Evolutionary conservation across 2,329 filamentous ascomycete genomes (phyloP).

Genomic region (Aschersonia sp.): DNA sequence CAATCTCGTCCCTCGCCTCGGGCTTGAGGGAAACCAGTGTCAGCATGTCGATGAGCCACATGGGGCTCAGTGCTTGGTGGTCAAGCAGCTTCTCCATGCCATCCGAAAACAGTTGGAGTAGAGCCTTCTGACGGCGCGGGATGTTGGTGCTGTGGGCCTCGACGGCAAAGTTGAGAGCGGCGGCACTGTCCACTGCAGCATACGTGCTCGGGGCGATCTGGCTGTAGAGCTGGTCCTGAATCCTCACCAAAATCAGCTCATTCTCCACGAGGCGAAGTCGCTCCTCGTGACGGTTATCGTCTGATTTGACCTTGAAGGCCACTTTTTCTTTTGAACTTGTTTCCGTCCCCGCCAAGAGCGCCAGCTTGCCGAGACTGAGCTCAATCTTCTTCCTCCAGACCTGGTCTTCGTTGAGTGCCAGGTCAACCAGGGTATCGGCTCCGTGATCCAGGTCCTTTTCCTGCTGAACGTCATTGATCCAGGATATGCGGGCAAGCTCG

Average conservation of each 20-base stretch:
- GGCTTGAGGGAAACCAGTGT: constrained; percentile 50
- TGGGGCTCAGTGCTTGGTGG: constrained; percentile 55
- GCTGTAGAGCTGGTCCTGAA: constrained; percentile 69
- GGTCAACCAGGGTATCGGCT: constrained; percentile 51
- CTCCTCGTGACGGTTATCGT: constrained; percentile 23
- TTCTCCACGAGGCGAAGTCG: constrained; percentile 41
- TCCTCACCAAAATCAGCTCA: constrained; percentile 52
- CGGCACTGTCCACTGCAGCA: constrained; percentile 64
- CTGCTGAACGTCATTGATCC: constrained; percentile 82
- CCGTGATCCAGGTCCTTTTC: constrained; percentile 65
- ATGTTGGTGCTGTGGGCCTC: constrained; percentile 45
- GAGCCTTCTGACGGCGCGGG: constrained; percentile 45
- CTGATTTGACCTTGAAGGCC: constrained; percentile 19
- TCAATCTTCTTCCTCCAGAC: constrained; percentile 92
- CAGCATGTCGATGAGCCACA: constrained; percentile 57
- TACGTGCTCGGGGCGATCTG: constrained; percentile 53
- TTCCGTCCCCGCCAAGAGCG: constrained; percentile 49
- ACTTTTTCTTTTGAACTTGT: constrained; percentile 6
- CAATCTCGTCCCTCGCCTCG: constrained; percentile 34
- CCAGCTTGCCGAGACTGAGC: constrained; percentile 75
- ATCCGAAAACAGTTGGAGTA: constrained; percentile 58
- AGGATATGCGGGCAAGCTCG: constrained; percentile 64
- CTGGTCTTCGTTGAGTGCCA: constrained; percentile 62
- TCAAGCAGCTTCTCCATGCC: constrained; percentile 55
- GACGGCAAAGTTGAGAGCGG: constrained; percentile 63